Percentiles rank a stretch among this genome's conserved stretches.
Evolutionary conservation across 2,329 filamentous ascomycete genomes (phyloP).

Genomic region (Triangularia verruculosa): DNA sequence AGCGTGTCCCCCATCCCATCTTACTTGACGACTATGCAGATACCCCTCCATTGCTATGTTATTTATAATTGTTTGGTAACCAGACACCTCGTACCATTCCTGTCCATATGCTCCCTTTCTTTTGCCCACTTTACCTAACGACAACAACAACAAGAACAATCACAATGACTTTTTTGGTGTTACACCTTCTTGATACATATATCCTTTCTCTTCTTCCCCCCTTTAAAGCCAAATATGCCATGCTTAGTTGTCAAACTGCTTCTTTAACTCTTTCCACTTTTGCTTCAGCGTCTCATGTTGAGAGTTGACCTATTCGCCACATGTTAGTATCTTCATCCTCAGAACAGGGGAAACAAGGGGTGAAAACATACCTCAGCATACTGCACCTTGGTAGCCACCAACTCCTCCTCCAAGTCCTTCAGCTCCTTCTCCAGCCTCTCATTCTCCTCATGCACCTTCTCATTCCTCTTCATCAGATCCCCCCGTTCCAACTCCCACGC

Average conservation of each 20-base stretch:
- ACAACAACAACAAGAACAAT: too few relatives aligned
- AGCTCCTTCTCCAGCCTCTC: slow-evolving; percentile 82
- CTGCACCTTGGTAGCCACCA: slow-evolving; percentile 91
- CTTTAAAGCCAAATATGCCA: not conserved
- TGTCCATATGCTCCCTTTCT: not conserved
- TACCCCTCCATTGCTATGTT: not conserved
- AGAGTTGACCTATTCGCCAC: slow-evolving; percentile 50
- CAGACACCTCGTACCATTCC: not conserved
- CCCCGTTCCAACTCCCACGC: slow-evolving; percentile 83
- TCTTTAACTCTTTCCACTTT: slow-evolving; percentile 73
- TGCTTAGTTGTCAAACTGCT: slow-evolving; percentile 47
- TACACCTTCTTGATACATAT: not conserved
- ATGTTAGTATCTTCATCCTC: not conserved
- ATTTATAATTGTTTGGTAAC: not conserved
- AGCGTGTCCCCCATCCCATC: not conserved
- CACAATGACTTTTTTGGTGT: not conserved
- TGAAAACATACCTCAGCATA: slow-evolving; percentile 80
- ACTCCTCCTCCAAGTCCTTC: slow-evolving; percentile 84
- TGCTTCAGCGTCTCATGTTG: slow-evolving; percentile 69
- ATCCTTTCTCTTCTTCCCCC: not conserved
- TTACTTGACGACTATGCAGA: not conserved
- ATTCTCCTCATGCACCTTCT: slow-evolving; percentile 93
- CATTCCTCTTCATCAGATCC: slow-evolving; percentile 85
- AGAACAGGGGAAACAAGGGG: not conserved
- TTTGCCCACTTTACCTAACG: not conserved